Base-by-base conservation (phyloP, 805 yeast genomes). In the Phaffomyces opuntiae region DNA sequence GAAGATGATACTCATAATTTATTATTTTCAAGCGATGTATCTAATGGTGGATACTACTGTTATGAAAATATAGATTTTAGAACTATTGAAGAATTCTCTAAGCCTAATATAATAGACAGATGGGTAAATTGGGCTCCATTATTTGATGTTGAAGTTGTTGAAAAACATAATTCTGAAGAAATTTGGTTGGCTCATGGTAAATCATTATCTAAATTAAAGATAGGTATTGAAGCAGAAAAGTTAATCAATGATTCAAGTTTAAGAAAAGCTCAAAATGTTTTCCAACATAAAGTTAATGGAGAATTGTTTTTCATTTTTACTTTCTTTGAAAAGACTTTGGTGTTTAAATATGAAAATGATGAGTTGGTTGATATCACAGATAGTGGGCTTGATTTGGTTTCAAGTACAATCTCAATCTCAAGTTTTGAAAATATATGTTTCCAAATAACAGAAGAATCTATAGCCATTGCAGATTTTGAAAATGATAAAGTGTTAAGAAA, bases 61-160 rank as follows among this genome's bases (percentile, higher is more conserved):
- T 52, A 73, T 5, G 50, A 56, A 1, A 57, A 57, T 29, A 29
- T 29, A 29, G 31, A 29, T 5, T 47, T 68, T 12, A 54, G 58
- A 8, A 26, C 37, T 33, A 42, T 56, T 9, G 49, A 52, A 42
- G 45, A 58, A 46, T 34, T 37, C 1, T 37, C 44, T 4, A 37
- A 31, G 9, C 45, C 52, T 7, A 44, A 45, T 2, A 21, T 26
- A 21, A 7, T 63, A 2, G 53, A 54, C 2, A 69, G 62, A 44
- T 69, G 64, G 55, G 64, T 62, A 34, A 72, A 69, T 49, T 75
- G 80, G 80, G 65, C 78, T 0, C 79, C 80, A 0, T 43, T 74
- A 1, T 47, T 70, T 17, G 78, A 74, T 55, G 54, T 69, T 2
- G 63, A 59, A 46, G 54, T 72, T 3, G 57, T 71, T 1, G 48